Conservation (phyloP, 345 rosid species). For the Boechera retrofracta region DNA sequence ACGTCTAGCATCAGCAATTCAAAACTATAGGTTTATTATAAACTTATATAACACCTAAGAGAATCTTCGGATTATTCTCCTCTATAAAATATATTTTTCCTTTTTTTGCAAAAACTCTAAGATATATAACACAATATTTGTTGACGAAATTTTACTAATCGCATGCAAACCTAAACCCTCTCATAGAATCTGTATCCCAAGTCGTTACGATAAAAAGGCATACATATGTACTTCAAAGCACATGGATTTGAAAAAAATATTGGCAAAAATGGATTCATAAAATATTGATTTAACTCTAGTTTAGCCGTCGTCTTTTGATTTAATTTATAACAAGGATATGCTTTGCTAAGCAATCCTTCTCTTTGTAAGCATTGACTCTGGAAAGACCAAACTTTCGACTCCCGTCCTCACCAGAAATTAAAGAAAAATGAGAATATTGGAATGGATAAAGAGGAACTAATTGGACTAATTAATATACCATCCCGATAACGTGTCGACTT, state of each 20-base stretch:
- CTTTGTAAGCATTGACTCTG: neutral
- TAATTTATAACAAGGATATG: too few species aligned
- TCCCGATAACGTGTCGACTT: too few species aligned
- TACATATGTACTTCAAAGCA: too few species aligned
- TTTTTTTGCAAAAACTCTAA: neutral
- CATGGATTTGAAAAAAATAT: too few species aligned
- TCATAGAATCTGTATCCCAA: neutral
- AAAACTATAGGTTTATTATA: neutral
- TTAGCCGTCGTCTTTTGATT: too few species aligned
- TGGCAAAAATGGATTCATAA: too few species aligned
- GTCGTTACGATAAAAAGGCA: neutral
- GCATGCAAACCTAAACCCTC: neutral
- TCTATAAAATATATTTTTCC: too few species aligned
- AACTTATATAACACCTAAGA: neutral
- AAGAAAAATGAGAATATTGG: neutral
- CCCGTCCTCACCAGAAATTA: too few species aligned
- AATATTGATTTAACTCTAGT: too few species aligned
- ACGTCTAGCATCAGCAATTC: neutral
- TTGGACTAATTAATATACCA: neutral
- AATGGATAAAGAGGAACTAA: neutral
- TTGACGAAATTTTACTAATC: neutral
- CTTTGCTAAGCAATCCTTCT: too few species aligned
- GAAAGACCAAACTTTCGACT: neutral
- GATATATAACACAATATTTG: neutral
- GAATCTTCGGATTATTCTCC: neutral